Evolutionary conservation across 148 eudicot species (phyloP), one percentile per base, ranked within the genome.

Genomic region (Spergularia marina): DNA sequence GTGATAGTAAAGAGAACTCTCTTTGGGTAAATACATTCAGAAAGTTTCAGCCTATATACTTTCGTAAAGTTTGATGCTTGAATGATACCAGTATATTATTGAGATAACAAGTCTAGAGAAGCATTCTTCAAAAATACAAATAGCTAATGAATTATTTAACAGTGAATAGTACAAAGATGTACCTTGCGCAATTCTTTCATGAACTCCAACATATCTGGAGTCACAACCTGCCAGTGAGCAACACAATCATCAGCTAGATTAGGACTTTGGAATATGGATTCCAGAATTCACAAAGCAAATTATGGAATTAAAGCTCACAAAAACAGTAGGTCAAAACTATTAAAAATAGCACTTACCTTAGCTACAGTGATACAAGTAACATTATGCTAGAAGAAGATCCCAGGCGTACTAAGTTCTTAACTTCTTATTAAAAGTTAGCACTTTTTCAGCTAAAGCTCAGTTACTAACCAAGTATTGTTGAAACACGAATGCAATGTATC

Each of bases 131-230:
- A 1, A 30, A 2, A 30, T 30, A 30, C 1, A 30, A 30, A 30
- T 1, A 55, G 20, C 4, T n/a, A 10, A 2, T 57, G 34, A 39
- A 39, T 5, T n/a, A 12, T 57, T 2, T 52, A 49, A 13, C 53
- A 20, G 3, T 36, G 25, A 70, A 63, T 6, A 20, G 41, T 13
- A 41, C 49, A 73, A 55, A 30, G 53, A 54, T 23, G 49, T 54
- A 79, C 82, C 82, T 79, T 74, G 10, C 82, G 82, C 65, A 79
- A 74, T 74, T 74, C 82, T 70, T 69, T 70, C 82, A 79, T 70
- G 25, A 74, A 79, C 68, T 74, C 75, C 61, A 79, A 63, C 82
- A 79, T 79, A 20, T 79, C 75, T 12, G 78, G 75, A 12, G 74
- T 79, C 73, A 79, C 82, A 30, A 5, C 78, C 82, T 79, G 78